Conservation (phyloP, 2,329 filamentous ascomycete genomes). For the Capronia epimyces region DNA sequence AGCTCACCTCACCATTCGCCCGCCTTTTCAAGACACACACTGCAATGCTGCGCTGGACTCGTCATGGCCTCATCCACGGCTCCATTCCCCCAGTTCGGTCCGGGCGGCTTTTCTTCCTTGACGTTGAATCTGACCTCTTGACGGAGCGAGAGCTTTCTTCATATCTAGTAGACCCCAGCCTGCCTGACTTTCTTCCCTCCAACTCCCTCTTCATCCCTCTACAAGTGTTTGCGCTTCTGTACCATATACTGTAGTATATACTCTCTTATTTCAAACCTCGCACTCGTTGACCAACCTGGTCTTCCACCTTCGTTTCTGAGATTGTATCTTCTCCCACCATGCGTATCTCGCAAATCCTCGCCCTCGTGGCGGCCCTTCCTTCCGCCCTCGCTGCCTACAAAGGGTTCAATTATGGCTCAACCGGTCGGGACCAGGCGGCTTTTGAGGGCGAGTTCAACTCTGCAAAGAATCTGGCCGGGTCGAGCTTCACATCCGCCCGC, state of each 20-base stretch:
- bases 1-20: not conserved
- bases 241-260: conserved; percentile 2
- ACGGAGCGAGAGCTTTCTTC: not conserved
- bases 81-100: not conserved
- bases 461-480: conserved; percentile 40
- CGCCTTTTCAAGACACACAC: not conserved
- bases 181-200: not conserved
- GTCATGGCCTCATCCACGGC: not conserved
- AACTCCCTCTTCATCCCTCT: not conserved
- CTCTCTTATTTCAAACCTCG: not conserved
- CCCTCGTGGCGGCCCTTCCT: conserved; percentile 31
- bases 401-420: conserved; percentile 48
- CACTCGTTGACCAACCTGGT: not conserved
- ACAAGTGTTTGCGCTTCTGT: conserved; percentile 1
- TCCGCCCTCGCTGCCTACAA: conserved; percentile 33
- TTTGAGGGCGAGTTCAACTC: conserved; percentile 44
- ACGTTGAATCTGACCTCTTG: not conserved
- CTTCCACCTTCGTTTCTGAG: conserved; percentile 13
- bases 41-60: not conserved
- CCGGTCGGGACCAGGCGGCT: conserved; percentile 39
- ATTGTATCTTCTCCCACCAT: conserved; percentile 18
- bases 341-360: conserved; percentile 33
- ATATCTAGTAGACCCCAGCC: not conserved
- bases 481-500: conserved; percentile 44
- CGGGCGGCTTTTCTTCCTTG: not conserved